phyloP scores from a whole-genome alignment of 208 protist genomes.

The Naegleria lovaniensis region DNA sequence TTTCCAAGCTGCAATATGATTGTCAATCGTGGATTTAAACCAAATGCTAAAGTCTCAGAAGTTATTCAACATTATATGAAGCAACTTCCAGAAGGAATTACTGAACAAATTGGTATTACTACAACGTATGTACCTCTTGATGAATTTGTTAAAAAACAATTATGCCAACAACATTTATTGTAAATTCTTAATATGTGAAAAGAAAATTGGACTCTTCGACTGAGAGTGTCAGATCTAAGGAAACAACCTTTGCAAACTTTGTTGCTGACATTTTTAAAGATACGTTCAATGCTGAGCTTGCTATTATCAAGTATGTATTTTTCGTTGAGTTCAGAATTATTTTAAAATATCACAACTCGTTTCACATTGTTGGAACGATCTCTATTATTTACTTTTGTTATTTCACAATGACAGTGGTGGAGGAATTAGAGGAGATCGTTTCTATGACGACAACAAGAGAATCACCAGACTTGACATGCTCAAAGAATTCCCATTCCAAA shows the following conservation, averaged over 20 bases:
- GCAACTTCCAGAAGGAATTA: background rate
- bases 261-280: background rate
- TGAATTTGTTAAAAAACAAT: too few relatives aligned
- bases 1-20: slow-evolving; percentile 17
- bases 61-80: background rate
- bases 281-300: background rate
- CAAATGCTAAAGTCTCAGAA: background rate
- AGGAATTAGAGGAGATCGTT: background rate
- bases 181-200: too few relatives aligned
- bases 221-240: slow-evolving; percentile 9
- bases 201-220: background rate
- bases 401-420: background rate
- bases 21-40: background rate
- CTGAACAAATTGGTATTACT: background rate
- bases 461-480: background rate
- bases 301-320: background rate
- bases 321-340: too few relatives aligned
- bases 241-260: slow-evolving; percentile 9
- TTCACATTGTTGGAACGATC: too few relatives aligned
- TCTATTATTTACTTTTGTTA: too few relatives aligned
- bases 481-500: slow-evolving; percentile 5
- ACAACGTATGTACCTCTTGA: background rate
- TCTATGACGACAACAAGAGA: background rate
- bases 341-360: too few relatives aligned
- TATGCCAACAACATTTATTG: too few relatives aligned